Percentiles rank a stretch among this genome's conserved stretches.
phyloP scores from a whole-genome alignment of 2,329 filamentous ascomycete species.

The Ambrosiella xylebori region DNA sequence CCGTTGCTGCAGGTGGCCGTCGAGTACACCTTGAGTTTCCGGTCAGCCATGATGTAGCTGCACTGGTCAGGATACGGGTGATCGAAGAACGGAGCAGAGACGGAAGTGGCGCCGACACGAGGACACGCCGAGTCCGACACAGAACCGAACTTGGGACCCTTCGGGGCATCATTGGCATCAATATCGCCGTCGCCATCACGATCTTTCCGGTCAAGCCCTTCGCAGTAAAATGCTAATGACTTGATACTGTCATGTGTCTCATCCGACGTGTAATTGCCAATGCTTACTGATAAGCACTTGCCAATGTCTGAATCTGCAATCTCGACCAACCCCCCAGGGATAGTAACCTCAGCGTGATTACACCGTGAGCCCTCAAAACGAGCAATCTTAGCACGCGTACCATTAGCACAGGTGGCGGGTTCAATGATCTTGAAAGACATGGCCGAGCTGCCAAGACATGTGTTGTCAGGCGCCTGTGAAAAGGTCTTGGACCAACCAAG shows the following conservation, averaged over 20 bases:
- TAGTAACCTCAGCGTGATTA: slow-evolving; percentile 13
- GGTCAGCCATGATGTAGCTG: slow-evolving; percentile 11
- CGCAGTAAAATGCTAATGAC: slow-evolving; percentile 13
- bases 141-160: slow-evolving; percentile 10
- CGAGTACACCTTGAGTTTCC: slow-evolving; percentile 12
- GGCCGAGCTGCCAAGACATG: slow-evolving; percentile 11
- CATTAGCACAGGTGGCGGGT: slow-evolving; percentile 13
- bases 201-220: slow-evolving; percentile 9
- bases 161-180: slow-evolving; percentile 7
- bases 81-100: slow-evolving; percentile 10
- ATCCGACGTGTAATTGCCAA: slow-evolving; percentile 9
- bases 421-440: slow-evolving; percentile 12
- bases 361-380: slow-evolving; percentile 13
- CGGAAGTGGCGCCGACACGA: background rate
- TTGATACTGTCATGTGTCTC: slow-evolving; percentile 7
- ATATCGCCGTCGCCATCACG: slow-evolving; percentile 7
- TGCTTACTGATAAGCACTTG: slow-evolving; percentile 5
- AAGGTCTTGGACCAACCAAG: slow-evolving; percentile 5
- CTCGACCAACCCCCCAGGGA: slow-evolving; percentile 12
- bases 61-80: slow-evolving; percentile 13
- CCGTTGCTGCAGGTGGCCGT: slow-evolving; percentile 11
- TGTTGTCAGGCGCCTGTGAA: slow-evolving; percentile 12
- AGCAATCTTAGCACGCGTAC: slow-evolving; percentile 14
- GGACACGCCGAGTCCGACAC: slow-evolving; percentile 12
- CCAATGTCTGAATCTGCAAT: slow-evolving; percentile 11